Evolutionary conservation across 1,139 yeast genomes (phyloP), one percentile per base, ranked within the genome.

Genomic region (Debaryomyces coudertii): DNA sequence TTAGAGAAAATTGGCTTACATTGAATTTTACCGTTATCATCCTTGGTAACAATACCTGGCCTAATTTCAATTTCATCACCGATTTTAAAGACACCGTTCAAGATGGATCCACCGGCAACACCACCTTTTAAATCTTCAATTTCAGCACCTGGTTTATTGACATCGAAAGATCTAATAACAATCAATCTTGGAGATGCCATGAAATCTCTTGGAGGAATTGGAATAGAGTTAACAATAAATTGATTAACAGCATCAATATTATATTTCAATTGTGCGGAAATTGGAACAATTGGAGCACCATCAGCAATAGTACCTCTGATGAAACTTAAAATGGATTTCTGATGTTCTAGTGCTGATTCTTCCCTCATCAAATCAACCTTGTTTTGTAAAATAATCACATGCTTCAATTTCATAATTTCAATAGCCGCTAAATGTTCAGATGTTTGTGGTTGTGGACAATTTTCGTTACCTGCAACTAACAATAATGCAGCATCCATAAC

Each of bases 401-500:
- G 98, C 65, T 90, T 88, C 72, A 95, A 84, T 68, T 93, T 92
- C 99, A 95, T 95, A 68, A 95, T 95, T 76, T 95, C 99, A 62
- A 95, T 95, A 53, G 99, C 99, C 44, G 99, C 99, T 71, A 95
- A 81, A 77, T 95, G 99, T 76, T 95, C 99, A 15, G 96, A 88
- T 24, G 99, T 95, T 77, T 95, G 99, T 38, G 99, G 99, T 77
- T 95, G 99, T 52, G 99, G 99, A 77, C 99, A 95, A 48, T 96
- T 84, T 79, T 95, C 99, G 69, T 95, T 95, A 70, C 98, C 99
- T 34, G 99, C 99, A 67, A 95, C 86, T 57, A 95, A 80, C 62
- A 95, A 77, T 53, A 95, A 77, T 11, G 99, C 99, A 48, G 99
- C 99, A 71, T 95, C 99, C 99, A 95, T 95, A 57, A 95, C 99